phyloP scores from a whole-genome alignment of 371 early-diverging fungal species.

The Apophysomyces sp. region DNA sequence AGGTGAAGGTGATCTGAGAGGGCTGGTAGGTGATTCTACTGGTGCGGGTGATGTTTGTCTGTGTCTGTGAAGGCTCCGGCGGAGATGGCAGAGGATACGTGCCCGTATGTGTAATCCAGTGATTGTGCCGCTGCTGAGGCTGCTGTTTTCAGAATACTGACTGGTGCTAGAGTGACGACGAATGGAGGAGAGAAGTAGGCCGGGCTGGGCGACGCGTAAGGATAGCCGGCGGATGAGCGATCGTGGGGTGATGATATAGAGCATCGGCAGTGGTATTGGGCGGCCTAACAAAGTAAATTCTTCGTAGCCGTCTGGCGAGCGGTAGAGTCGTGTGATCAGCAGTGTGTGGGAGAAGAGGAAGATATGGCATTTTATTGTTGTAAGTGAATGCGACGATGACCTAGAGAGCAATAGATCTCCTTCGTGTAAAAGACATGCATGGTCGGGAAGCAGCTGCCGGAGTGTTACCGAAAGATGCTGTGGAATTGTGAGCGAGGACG shows the following conservation, averaged over 20 bases:
- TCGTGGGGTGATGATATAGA: constrained; percentile 6
- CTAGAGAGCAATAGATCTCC: constrained; percentile 23
- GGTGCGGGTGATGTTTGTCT: neutral
- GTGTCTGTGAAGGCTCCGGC: constrained; percentile 7
- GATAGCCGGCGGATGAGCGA: neutral
- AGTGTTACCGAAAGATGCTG: constrained; percentile 4
- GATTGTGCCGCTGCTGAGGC: neutral
- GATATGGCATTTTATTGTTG: constrained; percentile 19
- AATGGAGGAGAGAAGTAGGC: neutral
- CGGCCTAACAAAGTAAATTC: constrained; percentile 13
- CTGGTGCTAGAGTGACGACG: constrained; percentile 1
- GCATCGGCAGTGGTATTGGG: constrained; percentile 29
- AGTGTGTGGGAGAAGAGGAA: constrained; percentile 40
- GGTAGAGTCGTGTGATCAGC: constrained; percentile 24
- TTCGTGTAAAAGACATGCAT: constrained; percentile 21
- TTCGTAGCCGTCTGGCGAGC: constrained; percentile 12
- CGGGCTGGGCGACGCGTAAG: neutral
- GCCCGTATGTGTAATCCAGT: constrained; percentile 18
- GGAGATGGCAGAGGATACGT: constrained; percentile 7
- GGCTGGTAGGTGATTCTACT: neutral
- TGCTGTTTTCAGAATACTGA: neutral
- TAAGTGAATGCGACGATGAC: constrained; percentile 22
- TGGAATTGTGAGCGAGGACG: constrained; percentile 21
- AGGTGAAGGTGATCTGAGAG: neutral
- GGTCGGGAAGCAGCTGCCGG: constrained; percentile 13